Evolutionary conservation across 1,284 basidiomycete genomes (phyloP).

Genomic region (Mycena citricolor): DNA sequence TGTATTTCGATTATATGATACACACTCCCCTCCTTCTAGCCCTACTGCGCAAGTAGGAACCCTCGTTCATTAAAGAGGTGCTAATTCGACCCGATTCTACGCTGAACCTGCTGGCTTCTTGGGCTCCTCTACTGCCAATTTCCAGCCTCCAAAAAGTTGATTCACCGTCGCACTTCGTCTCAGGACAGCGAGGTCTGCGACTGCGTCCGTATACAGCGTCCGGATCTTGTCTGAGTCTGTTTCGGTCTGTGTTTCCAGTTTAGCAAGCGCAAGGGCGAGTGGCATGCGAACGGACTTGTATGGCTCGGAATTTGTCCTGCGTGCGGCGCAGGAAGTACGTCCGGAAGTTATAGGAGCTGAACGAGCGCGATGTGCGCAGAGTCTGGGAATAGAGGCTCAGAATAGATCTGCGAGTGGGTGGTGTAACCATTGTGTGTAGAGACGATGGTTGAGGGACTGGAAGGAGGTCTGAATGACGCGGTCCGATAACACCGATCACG

Average conservation of each 20-base stretch:
- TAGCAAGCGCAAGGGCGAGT: slow-evolving; percentile 4
- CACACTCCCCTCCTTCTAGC: not conserved
- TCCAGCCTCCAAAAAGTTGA: slow-evolving; percentile 83
- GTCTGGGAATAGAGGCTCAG: slow-evolving; percentile 70
- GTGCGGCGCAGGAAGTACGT: slow-evolving; percentile 78
- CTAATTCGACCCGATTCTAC: slow-evolving; percentile 32
- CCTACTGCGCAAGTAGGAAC: not conserved
- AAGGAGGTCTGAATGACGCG: too few species aligned
- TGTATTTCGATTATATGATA: not conserved
- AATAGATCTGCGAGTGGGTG: slow-evolving; percentile 66
- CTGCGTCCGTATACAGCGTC: slow-evolving; percentile 68
- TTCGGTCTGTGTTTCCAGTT: slow-evolving; percentile 48
- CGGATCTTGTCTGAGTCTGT: slow-evolving; percentile 57
- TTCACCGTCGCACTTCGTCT: slow-evolving; percentile 82
- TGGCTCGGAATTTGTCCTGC: slow-evolving; percentile 63
- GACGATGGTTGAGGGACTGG: too few species aligned
- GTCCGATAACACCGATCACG: too few species aligned
- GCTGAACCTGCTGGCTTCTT: slow-evolving; percentile 35
- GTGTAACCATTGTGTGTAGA: slow-evolving; percentile 39
- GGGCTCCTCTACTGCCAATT: slow-evolving; percentile 72
- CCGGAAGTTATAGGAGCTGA: slow-evolving; percentile 90
- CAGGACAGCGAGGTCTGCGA: slow-evolving; percentile 71
- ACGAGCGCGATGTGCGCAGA: slow-evolving; percentile 73
- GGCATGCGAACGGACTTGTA: slow-evolving; percentile 51
- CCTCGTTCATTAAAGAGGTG: too few species aligned